Evolutionary conservation across 2,329 filamentous ascomycete genomes (phyloP), one percentile per base, ranked within the genome.

Genomic region (Botrytis paeoniae): DNA sequence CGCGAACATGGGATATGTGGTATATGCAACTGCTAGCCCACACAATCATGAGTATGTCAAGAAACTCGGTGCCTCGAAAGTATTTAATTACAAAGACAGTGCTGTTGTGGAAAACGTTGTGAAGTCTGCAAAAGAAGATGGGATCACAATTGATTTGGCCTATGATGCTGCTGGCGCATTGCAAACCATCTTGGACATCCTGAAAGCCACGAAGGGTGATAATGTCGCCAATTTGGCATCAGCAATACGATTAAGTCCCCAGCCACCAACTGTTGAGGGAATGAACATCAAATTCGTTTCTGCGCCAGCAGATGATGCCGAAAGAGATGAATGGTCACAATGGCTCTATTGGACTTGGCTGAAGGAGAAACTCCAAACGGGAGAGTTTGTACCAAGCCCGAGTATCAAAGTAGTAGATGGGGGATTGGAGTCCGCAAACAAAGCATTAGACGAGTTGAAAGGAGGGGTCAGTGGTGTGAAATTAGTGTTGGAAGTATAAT

Each of bases 211-310:
- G 3, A 78, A 84, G 45, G 78, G 82, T 4, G 84, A 84, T 1
- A 85, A 84, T 2, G 75, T 88, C 6, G 77, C 78, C 45, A 87
- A 85, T 10, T 80, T 91, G 51, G 83, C 83, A 25, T 83, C 82
- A 74, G 89, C 88, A 0, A 80, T 89, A 39, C 84, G 89, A 82
- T 79, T 91, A 7, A 88, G 88, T 0, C 84, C 89, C 39, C 87
- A 69, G 18, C 25, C 45, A 6, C 29, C 51, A 69, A 37, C 39
- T 43, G 29, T 68, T 29, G 63, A 72, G 20, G 70, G 63, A 29
- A 25, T 72, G 2, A 57, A 60, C 29, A 41, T 69, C 32, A 61
- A 69, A 32, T 72, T 72, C 41, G 63, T 90, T 73, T 75, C 87
- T 64, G 83, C 81, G 57, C 84, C 86, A 77, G 85, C 84, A 69